Base-by-base conservation (phyloP, 352 stramenopile species). In the Phytophthora colocasiae region DNA sequence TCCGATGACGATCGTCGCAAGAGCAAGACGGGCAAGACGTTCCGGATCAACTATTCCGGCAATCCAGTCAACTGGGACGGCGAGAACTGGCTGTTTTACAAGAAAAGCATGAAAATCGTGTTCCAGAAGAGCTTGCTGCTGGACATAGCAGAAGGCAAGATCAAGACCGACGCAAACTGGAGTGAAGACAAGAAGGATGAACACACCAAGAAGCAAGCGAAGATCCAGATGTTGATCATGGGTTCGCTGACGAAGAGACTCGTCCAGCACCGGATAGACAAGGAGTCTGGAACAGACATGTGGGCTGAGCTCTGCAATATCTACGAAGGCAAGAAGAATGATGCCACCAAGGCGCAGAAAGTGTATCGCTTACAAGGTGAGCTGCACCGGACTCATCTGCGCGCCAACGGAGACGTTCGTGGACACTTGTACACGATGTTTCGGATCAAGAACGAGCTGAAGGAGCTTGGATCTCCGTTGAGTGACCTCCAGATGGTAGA, bases 21-120 rank as follows among this genome's bases (percentile, higher is more conserved):
- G 47, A 29, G 47, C 47, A 41, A 54, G 27, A 62, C 49, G 51
- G 26, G 32, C 36, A 62, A 59, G 51, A 29, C 2, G 17, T 47
- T 62, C 12, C 15, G 6, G 2, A 62, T 62, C 8, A 36, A 22
- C 11, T 68, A 51, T 8, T 48, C 24, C 0, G 52, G 44, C 8
- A 68, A 8, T 31, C 59, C 46, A 40, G 60, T 58, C n/a, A 1
- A 51, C 12, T 61, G 50, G 60, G 24, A 58, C 15, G 51, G 44
- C 15, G 44, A 69, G n/a, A 43, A 62, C 29, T 61, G 46, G 45
- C 14, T 36, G n/a, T 67, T 61, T 39, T 67, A 67, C 34, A 56
- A 61, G 50, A 22, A 67, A 3, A 11, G 0, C 8, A 68, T 68
- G 60, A 49, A 27, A 3, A 29, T 48, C 1, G 34, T 17, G 1